Base-by-base conservation (phyloP, 257 asterid genomes). In the Scutellaria galericulata region DNA sequence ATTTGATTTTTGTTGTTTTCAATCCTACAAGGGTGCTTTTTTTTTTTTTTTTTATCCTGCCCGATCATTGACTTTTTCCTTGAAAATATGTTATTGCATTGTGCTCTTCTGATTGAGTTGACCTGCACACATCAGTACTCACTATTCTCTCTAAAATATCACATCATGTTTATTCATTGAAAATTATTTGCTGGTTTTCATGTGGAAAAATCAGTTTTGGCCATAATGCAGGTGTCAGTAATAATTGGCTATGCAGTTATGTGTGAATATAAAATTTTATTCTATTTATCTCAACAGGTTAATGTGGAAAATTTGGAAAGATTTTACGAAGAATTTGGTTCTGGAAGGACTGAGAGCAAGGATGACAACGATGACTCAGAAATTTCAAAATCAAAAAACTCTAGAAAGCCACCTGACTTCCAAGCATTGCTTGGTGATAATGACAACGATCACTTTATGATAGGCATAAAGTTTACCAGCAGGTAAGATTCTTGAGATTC, bases 361-460 rank as follows among this genome's bases (percentile, higher is more conserved):
- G 84, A 77, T 50, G 90, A 83, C 8, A 79, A 80, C 31, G 86
- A 81, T 70, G 87, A 76, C 55, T 13, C 41, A 8, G 92, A 90
- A 77, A 80, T 77, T 59, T 71, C 76, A 14, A 84, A 88, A 72
- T 69, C 81, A 18, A 91, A 77, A 66, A 83, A 67, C 78, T 68
- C 83, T 37, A 66, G 88, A 37, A 94, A 94, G 78, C 97, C 99
- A 70, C 65, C 90, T 7, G 97, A 94, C 66, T 86, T 79, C 80
- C 88, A 83, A 78, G 88, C 97, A 73, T 80, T 94, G 76, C 78
- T 94, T 79, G 97, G 79, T 63, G 86, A 80, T 78, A 86, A 89
- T 73, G 88, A 81, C 83, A 86, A 91, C 64, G 99, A 94, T 79
- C 93, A 89, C 84, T 94, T 94, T 81, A 83, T 88, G 96, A 66